A percentile compares a stretch with the other conserved stretches of the same genome.
These are phyloP conservation scores for Aureoboletus auriporus DNA, from an alignment of 768 basidiomycete genomes.

Conservation along the genomic window DNA sequence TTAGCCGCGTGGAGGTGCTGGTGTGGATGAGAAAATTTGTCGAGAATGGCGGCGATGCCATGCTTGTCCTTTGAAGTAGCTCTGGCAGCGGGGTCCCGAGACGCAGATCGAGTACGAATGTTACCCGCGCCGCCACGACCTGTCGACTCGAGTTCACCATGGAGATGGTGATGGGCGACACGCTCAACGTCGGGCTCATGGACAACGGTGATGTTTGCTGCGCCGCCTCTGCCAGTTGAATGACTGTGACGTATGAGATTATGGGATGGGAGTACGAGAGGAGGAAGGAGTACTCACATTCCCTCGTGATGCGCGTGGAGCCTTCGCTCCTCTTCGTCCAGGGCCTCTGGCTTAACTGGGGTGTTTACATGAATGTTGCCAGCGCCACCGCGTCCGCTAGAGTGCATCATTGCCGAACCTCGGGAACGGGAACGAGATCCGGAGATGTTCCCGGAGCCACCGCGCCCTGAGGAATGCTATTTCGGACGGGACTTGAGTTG, in stretches of 20 bases:
- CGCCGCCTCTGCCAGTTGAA: conserved; percentile 68
- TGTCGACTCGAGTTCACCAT: conserved; percentile 34
- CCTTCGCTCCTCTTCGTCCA: conserved; percentile 36
- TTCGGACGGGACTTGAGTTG: not conserved
- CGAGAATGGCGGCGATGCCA: conserved; percentile 27
- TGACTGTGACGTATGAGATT: conserved; percentile 37
- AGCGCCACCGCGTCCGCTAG: conserved; percentile 59
- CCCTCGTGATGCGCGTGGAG: conserved; percentile 29
- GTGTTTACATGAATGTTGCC: conserved; percentile 49
- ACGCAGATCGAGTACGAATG: conserved; percentile 41
- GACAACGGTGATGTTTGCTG: conserved; percentile 49
- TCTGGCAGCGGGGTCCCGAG: conserved; percentile 25
- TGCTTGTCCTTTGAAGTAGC: conserved; percentile 27
- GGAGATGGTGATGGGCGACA: conserved; percentile 21
- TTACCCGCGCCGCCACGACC: conserved; percentile 67
- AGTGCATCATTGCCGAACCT: conserved; percentile 36
- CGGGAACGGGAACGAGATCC: conserved; percentile 48
- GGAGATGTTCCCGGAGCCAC: conserved; percentile 61
- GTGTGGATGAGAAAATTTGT: conserved; percentile 26
- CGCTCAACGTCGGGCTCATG: conserved; percentile 39
- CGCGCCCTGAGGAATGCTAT: conserved; percentile 60
- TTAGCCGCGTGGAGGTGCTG: not conserved
- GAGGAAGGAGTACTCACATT: conserved; percentile 35
- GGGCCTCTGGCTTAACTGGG: conserved; percentile 9
- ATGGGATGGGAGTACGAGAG: not conserved